Percentiles rank a stretch among this genome's conserved stretches.
Evolutionary conservation across 768 basidiomycete genomes (phyloP).

Genomic region (Tricholoma furcatifolium): DNA sequence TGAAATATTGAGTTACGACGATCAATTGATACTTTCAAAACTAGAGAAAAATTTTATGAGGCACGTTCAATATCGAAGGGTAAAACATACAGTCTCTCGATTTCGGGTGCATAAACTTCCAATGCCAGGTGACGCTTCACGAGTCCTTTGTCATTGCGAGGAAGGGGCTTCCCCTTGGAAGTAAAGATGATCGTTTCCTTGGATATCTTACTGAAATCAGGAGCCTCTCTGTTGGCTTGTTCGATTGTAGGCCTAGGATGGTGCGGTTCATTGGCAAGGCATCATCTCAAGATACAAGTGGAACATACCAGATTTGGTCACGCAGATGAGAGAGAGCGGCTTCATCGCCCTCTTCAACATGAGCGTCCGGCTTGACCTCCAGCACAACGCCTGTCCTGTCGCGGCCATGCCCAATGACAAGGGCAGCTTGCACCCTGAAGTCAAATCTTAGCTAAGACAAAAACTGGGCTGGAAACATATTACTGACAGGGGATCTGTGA

Average conservation of each 20-base stretch:
- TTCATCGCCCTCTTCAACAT: not conserved
- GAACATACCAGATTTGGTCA: not conserved
- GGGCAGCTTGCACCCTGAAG: not conserved
- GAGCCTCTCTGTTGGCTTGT: not conserved
- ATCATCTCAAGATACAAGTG: not conserved
- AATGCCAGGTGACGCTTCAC: no score
- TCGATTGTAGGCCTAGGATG: not conserved
- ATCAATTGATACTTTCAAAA: no score
- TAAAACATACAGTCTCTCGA: no score
- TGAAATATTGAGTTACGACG: no score
- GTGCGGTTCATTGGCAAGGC: not conserved
- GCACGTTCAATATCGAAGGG: no score
- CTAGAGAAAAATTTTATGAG: no score
- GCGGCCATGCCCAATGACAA: not conserved
- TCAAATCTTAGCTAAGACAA: not conserved
- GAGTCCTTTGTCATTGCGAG: not conserved
- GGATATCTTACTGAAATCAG: not conserved
- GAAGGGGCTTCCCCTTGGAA: constrained; percentile 17
- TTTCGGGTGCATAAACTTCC: no score
- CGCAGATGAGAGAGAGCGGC: not conserved
- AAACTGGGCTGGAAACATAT: not conserved
- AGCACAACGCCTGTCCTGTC: not conserved
- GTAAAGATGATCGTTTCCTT: not conserved
- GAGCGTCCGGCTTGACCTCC: not conserved
- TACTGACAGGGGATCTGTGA: not conserved